Evolutionary conservation across 257 asterid species (phyloP).

Genomic region (Scutellaria barbata): DNA sequence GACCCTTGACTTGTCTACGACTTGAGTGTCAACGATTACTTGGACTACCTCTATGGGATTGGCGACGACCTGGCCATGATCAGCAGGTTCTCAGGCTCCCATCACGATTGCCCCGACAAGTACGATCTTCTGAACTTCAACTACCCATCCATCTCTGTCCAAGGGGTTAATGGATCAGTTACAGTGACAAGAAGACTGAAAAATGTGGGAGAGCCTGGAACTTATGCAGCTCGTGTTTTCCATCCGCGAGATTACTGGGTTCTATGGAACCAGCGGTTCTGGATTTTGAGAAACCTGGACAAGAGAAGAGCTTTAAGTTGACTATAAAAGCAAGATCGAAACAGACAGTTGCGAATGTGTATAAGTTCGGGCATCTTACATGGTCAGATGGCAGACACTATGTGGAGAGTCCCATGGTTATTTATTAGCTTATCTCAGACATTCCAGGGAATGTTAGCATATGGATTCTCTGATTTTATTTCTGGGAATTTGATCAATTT

Average conservation of each 20-base stretch:
- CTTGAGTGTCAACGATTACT: slow-evolving; percentile 46
- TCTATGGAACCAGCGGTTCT: slow-evolving; percentile 42
- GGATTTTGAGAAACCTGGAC: slow-evolving; percentile 44
- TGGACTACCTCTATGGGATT: slow-evolving; percentile 60
- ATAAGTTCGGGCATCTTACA: slow-evolving; percentile 48
- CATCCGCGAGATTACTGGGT: slow-evolving; percentile 42
- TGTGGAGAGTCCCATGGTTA: slow-evolving; percentile 54
- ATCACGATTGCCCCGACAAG: slow-evolving; percentile 45
- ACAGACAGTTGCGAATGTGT: neutral
- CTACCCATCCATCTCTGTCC: slow-evolving; percentile 60
- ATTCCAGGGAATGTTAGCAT: too few species aligned
- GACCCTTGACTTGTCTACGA: slow-evolving; percentile 76
- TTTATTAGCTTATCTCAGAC: too few species aligned
- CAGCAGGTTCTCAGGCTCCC: neutral
- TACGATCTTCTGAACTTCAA: slow-evolving; percentile 47
- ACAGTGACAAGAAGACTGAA: slow-evolving; percentile 50
- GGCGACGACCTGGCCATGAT: slow-evolving; percentile 49
- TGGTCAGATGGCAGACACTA: slow-evolving; percentile 59
- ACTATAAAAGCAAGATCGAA: slow-evolving; percentile 27
- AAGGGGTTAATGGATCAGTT: slow-evolving; percentile 6
- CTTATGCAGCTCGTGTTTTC: slow-evolving; percentile 39
- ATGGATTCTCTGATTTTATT: too few species aligned
- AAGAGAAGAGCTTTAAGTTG: slow-evolving; percentile 54
- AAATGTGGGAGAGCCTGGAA: slow-evolving; percentile 60
- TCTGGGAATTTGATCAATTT: too few species aligned